Base-by-base conservation (phyloP, 2,329 filamentous ascomycete genomes). In the Pseudocercospora musae region DNA sequence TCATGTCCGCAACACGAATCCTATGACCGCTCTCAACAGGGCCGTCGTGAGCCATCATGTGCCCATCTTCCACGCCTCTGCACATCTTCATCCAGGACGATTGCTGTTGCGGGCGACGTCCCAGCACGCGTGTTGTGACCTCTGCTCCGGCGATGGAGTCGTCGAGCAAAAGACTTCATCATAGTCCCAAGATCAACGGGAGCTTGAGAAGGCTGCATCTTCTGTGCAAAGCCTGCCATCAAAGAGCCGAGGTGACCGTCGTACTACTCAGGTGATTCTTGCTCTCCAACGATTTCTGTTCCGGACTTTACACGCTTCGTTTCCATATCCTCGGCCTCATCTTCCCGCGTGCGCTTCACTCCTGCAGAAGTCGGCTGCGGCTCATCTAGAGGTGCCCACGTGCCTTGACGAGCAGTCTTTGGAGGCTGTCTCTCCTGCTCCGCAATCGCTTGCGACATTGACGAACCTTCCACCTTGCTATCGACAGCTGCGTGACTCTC, bases 331-430 rank as follows among this genome's bases (percentile, higher is more conserved):
- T 42, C 57, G 7, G 31, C 37, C n/a, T 23, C 18, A 20, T 53
- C 63, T 29, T 62, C 63, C n/a, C 48, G 56, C 37, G 59, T 27
- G 15, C 63, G 59, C 57, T 65, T 65, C 9, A 55, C 48, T 50
- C 63, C 63, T 48, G 46, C 46, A 31, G 59, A 59, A 27, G 53
- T 11, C 13, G 55, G 40, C 10, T 40, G 54, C n/a, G 31, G 18
- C 6, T 50, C 40, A 20, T 37, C 7, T 7, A 50, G 18, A 33
- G 56, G 18, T 18, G 56, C 7, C 18, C 37, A 40, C 18, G 25
- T 10, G 42, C 25, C 18, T 37, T 23, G n/a, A 46, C 56, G 13
- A 37, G 44, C 44, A 8, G 44, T 49, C 20, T 4, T 21, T 25
- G 10, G 20, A n/a, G 20, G 44, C 15, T 49, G 4, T 11, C 9